Conservation (phyloP, 306 rosid species). For the Glycine tomentella region DNA sequence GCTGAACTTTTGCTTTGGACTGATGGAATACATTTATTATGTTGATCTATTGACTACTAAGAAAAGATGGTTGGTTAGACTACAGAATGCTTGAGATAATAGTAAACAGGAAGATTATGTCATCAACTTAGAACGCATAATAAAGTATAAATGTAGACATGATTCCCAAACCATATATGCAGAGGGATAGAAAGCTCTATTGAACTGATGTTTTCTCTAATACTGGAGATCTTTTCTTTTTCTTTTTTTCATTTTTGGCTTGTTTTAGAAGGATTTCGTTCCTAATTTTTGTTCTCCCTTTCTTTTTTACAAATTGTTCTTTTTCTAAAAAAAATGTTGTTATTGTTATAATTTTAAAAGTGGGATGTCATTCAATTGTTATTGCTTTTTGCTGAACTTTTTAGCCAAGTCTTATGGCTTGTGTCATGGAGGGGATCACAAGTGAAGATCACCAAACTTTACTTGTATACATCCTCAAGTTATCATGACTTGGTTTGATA, state of each 20-base stretch:
- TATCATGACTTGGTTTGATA: constrained; percentile 39
- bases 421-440: no score
- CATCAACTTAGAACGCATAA: not conserved
- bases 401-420: no score
- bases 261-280: constrained; percentile 5
- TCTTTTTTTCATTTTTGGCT: not conserved
- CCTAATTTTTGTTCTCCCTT: not conserved
- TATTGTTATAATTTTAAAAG: not conserved
- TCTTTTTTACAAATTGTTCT: constrained; percentile 11
- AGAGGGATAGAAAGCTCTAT: not conserved
- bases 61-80: not conserved
- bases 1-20: constrained; percentile 5
- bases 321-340: not conserved
- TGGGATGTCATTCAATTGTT: not conserved
- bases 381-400: not conserved
- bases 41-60: constrained; percentile 3
- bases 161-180: not conserved
- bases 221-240: not conserved
- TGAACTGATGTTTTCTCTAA: not conserved
- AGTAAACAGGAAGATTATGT: not conserved
- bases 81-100: constrained; percentile 1
- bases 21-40: not conserved
- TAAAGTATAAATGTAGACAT: not conserved
- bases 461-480: not conserved
- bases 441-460: not conserved